Base-by-base conservation (phyloP, 2,329 filamentous ascomycete species). In the Paecilomyces dactylethromorphus region DNA sequence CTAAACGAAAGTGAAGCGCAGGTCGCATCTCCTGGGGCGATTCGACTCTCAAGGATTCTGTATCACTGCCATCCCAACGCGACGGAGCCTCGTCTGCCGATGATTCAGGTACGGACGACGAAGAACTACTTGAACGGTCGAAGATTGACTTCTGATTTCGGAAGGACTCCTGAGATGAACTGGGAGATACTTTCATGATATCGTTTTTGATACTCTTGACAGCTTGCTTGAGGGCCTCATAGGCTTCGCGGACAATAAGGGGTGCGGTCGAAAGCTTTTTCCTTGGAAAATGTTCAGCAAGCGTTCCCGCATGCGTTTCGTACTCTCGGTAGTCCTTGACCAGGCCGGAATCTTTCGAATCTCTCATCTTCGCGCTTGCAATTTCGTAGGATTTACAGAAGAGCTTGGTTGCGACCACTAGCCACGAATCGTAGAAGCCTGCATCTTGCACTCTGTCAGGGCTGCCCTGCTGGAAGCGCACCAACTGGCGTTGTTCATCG, bases 311-410 rank as follows among this genome's bases (percentile, higher is more conserved):
- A 58, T 81, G 78, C 1, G 75, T 78, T 57, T 79, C 72, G 61
- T 79, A 81, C 58, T 80, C 78, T 29, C 77, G 73, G 62, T 78
- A 78, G 58, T 81, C 78, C 21, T 75, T 75, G 6, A 79, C 73
- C 10, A 78, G 70, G 11, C 74, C 76, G 21, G 68, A 71, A 50
- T 71, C 70, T 32, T 71, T 65, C 15, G 70, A 69, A 3, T 68
- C 65, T 45, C 69, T 67, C 65, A 79, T 79, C 55, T 71, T 77
- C 21, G 66, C 64, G 56, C 70, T 71, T 21, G 78, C 78, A 51
- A 71, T 68, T 49, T 71, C 69, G 56, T 76, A 81, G 0, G 78
- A 80, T 26, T 66, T 68, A 57, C 70, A 75, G 11, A 80, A 70
- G 29, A 80, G 67, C 0, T 68, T 69, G 3, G 73, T 74, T 15